phyloP scores from a whole-genome alignment of 2,329 filamentous ascomycete genomes.

The Aspergillus sojae region DNA sequence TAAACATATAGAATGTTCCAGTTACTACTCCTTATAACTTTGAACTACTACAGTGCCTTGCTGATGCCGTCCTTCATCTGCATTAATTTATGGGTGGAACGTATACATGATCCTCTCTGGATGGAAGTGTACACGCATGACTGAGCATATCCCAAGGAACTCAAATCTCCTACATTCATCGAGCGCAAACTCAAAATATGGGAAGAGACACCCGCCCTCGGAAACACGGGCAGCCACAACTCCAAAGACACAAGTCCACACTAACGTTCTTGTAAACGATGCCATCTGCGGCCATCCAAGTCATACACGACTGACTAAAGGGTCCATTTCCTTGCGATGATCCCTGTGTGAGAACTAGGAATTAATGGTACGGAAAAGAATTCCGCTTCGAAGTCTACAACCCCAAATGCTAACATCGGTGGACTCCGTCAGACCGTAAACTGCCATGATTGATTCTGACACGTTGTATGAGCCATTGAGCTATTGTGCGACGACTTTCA shows the following conservation, averaged over 20 bases:
- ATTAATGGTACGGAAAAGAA: neutral
- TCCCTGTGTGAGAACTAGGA: neutral
- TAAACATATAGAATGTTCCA: neutral
- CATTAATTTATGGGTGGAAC: neutral
- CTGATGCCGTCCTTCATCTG: neutral
- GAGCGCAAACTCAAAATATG: neutral
- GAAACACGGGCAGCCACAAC: neutral
- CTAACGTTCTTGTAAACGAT: neutral
- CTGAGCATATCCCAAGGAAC: neutral
- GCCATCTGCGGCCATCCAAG: neutral
- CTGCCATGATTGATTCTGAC: neutral
- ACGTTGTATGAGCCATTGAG: neutral
- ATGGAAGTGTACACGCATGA: neutral
- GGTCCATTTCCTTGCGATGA: neutral
- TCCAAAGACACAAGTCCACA: neutral
- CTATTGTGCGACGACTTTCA: neutral
- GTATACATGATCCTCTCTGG: neutral
- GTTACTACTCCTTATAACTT: neutral
- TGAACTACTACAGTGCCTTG: neutral
- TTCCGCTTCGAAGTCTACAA: neutral
- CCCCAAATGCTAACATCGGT: neutral
- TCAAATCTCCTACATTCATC: neutral
- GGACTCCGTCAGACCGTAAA: neutral
- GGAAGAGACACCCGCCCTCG: neutral
- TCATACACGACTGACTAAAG: neutral